A percentile compares a stretch with the other conserved stretches of the same genome.
These are phyloP conservation scores for Asterionellopsis glacialis DNA, from an alignment of 108 stramenopile species.

Conservation along the genomic window DNA sequence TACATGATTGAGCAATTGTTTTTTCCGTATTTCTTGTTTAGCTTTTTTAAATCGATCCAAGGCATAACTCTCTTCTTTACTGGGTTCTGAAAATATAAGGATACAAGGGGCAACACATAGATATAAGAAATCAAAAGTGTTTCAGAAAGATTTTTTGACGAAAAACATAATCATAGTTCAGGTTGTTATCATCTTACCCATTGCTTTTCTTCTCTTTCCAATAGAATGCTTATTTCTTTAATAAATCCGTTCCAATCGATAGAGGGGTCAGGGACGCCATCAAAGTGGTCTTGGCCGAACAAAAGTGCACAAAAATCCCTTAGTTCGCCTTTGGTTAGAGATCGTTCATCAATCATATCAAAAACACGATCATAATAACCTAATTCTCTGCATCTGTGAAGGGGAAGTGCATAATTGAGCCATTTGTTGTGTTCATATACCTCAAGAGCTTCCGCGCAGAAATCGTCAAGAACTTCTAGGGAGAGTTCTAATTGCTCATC, in stretches of 20 bases:
- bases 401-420: constrained; percentile 80
- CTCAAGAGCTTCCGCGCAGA: constrained; percentile 71
- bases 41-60: constrained; percentile 59
- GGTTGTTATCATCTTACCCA: constrained; percentile 12
- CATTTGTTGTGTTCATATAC: constrained; percentile 78
- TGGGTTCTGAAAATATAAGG: constrained; percentile 42
- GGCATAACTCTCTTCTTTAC: constrained; percentile 51
- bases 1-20: background rate
- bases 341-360: constrained; percentile 81
- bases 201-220: constrained; percentile 38
- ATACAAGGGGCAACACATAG: no score
- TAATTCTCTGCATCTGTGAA: constrained; percentile 85
- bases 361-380: constrained; percentile 76
- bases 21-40: constrained; percentile 32
- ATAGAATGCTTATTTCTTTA: constrained; percentile 17
- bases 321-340: constrained; percentile 53
- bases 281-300: constrained; percentile 24
- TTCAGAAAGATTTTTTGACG: no score
- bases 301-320: constrained; percentile 61
- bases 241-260: constrained; percentile 61
- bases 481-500: constrained; percentile 74
- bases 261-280: constrained; percentile 63
- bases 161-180: no score
- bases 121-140: no score
- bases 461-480: constrained; percentile 86